These are phyloP conservation scores for Paraphoma chrysanthemicola DNA, from an alignment of 2,329 filamentous ascomycete species.

Conservation along the genomic window DNA sequence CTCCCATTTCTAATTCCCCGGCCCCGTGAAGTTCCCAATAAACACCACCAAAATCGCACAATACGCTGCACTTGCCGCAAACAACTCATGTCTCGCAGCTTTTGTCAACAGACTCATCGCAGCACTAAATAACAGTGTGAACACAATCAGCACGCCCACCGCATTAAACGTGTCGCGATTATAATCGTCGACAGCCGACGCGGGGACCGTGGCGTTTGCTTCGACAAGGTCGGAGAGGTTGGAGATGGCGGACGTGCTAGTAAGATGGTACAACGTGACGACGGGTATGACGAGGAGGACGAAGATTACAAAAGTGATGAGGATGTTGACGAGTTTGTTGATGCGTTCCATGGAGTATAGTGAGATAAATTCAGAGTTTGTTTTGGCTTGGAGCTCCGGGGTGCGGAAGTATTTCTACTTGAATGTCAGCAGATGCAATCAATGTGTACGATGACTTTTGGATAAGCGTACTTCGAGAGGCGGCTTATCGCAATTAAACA, in stretches of 20 bases:
- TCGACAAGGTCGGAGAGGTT: neutral
- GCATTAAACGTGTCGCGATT: conserved; percentile 46
- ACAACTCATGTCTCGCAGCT: conserved; percentile 46
- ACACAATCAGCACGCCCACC: conserved; percentile 52
- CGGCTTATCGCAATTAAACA: conserved; percentile 26
- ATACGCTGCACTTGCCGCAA: conserved; percentile 49
- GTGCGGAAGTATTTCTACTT: conserved; percentile 48
- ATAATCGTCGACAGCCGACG: conserved; percentile 12
- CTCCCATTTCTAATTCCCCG: conserved; percentile 27
- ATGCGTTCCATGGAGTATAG: conserved; percentile 48
- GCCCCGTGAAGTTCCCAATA: conserved; percentile 49
- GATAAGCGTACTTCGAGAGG: conserved; percentile 31
- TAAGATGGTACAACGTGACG: conserved; percentile 49
- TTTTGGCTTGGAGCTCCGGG: conserved; percentile 48
- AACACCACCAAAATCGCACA: conserved; percentile 50
- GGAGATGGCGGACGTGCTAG: conserved; percentile 19
- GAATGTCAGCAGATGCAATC: neutral
- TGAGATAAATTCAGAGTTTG: conserved; percentile 39
- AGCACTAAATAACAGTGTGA: conserved; percentile 48
- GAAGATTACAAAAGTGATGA: conserved; percentile 54
- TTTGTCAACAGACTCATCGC: conserved; percentile 48
- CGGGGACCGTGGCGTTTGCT: neutral
- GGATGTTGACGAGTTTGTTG: conserved; percentile 49
- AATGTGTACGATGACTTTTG: neutral
- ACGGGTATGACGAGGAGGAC: conserved; percentile 51